Conservation (phyloP, 2,329 filamentous ascomycete genomes). For the Teratosphaeria destructans region DNA sequence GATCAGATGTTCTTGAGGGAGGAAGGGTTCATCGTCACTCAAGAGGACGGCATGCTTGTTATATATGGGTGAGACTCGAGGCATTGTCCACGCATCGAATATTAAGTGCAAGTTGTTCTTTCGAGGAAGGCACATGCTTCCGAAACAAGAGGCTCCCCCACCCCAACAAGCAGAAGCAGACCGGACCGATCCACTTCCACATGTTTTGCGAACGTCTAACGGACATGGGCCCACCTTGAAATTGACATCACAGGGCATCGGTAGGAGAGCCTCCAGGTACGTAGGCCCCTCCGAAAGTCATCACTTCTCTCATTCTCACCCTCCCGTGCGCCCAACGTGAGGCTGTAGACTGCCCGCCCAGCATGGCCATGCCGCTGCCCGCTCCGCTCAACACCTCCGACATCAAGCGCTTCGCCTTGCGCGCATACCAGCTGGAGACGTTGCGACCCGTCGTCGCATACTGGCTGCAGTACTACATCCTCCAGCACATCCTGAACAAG, state of each 20-base stretch:
- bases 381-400: constrained; percentile 59
- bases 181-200: background rate
- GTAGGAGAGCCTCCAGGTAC: background rate
- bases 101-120: background rate
- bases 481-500: constrained; percentile 79
- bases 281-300: background rate
- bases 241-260: background rate
- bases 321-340: background rate
- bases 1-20: background rate
- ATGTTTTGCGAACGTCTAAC: background rate
- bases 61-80: background rate
- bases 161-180: background rate
- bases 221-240: background rate
- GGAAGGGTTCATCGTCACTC: background rate
- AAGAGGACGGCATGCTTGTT: background rate
- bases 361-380: constrained; percentile 60
- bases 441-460: constrained; percentile 59
- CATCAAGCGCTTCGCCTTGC: constrained; percentile 70
- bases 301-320: background rate
- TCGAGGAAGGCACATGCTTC: background rate
- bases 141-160: background rate
- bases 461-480: constrained; percentile 69
- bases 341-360: background rate
- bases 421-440: constrained; percentile 73
- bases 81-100: background rate